Base-by-base conservation (phyloP, 495 filamentous ascomycete species). In the Penicillium silybi region DNA sequence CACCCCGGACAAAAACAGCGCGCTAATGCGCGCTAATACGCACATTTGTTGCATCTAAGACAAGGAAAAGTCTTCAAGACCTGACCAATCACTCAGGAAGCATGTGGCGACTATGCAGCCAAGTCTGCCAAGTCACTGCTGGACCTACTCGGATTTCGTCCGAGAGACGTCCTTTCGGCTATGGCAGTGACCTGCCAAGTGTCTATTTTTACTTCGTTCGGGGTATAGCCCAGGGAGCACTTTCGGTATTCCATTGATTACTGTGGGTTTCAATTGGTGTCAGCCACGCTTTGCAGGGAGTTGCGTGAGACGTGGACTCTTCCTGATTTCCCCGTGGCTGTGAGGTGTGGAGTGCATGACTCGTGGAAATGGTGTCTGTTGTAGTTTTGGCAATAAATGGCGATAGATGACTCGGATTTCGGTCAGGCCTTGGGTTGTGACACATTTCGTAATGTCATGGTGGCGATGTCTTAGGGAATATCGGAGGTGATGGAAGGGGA, bases 41-140 rank as follows among this genome's bases (percentile, higher is more conserved):
- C 15, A 8, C 27, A 44, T 44, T 25, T 22, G 39, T 42, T 26
- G 27, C 25, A 26, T 20, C 23, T 18, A 26, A 8, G n/a, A 37
- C 23, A 44, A 8, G 8, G 2, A 23, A 16, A 52, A 40, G n/a
- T 47, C 43, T 43, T 51, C 50, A 13, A 60, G 53, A 60, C 53
- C 11, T 61, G 13, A 17, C 54, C 58, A 54, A 61, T 61, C 7
- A 48, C 1, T 13, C 26, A 19, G 6, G 32, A 22, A 8, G 4
- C 6, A 42, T 7, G 13, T 0, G 4, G 9, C 29, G 38, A 23
- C 20, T 26, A 5, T 25, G 43, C 27, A 51, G 22, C 56, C 52
- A 48, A 52, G 48, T 15, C 11, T 22, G 44, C 56, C 52, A 58
- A 54, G 51, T 18, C 26, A 29, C 25, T 19, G 3, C 27, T n/a